These are phyloP conservation scores for Novymonas esmeraldas DNA, from an alignment of 208 protist species.

Conservation along the genomic window DNA sequence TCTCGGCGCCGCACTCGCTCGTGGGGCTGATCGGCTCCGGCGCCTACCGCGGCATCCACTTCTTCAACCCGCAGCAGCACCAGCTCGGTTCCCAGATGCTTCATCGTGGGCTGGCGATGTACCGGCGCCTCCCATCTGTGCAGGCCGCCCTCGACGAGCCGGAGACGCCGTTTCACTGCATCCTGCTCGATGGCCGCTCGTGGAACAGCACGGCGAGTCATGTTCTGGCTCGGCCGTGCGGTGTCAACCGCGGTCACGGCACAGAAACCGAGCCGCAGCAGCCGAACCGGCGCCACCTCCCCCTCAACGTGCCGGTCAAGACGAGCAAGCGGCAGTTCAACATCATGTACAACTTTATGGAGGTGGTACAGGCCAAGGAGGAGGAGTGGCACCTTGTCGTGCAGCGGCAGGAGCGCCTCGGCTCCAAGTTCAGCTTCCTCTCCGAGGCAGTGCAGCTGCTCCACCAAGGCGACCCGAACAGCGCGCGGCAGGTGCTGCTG, in stretches of 20 bases:
- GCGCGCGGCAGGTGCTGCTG: slow-evolving; percentile 28
- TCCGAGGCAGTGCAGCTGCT: slow-evolving; percentile 62
- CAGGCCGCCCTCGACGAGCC: neutral
- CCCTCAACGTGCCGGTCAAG: neutral
- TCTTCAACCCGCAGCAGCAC: slow-evolving; percentile 60
- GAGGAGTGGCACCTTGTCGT: slow-evolving; percentile 80
- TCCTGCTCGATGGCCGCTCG: slow-evolving; percentile 60
- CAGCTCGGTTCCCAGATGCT: slow-evolving; percentile 43
- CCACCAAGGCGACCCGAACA: slow-evolving; percentile 49
- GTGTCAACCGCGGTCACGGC: slow-evolving; percentile 24
- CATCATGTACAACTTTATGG: slow-evolving; percentile 67
- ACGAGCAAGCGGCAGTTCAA: slow-evolving; percentile 17
- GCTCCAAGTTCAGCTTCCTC: slow-evolving; percentile 50
- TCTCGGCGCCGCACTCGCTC: slow-evolving; percentile 61
- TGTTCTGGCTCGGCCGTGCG: slow-evolving; percentile 62
- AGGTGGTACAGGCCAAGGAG: slow-evolving; percentile 41
- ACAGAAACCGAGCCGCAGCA: neutral
- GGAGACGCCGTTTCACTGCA: slow-evolving; percentile 37
- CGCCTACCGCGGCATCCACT: slow-evolving; percentile 51
- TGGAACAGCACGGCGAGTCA: slow-evolving; percentile 47
- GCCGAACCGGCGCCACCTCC: slow-evolving; percentile 6
- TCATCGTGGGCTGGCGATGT: slow-evolving; percentile 43
- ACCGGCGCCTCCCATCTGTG: slow-evolving; percentile 39
- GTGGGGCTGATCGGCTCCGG: slow-evolving; percentile 53
- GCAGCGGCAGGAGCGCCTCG: slow-evolving; percentile 54